Conservation (phyloP, 352 stramenopile species). For the Phytophthora nicotianae region DNA sequence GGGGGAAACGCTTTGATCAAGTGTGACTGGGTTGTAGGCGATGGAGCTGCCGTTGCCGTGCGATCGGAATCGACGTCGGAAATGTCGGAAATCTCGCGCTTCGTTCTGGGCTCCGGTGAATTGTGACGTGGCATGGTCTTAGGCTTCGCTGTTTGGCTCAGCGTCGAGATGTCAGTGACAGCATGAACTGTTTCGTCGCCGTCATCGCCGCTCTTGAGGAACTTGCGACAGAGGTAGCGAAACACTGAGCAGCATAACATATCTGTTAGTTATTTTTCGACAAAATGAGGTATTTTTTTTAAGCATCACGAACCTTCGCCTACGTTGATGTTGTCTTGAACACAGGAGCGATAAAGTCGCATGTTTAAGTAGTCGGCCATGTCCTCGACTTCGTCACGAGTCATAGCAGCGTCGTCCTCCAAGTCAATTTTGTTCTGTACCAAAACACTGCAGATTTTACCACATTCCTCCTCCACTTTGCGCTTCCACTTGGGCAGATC, state of each 20-base stretch:
- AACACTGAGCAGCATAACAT: constrained; percentile 41
- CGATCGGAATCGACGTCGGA: constrained; percentile 44
- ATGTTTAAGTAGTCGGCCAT: constrained; percentile 68
- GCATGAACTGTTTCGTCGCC: constrained; percentile 43
- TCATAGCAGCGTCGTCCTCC: constrained; percentile 64
- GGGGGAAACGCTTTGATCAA: constrained; percentile 14
- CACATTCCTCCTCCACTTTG: constrained; percentile 75
- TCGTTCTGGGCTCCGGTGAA: constrained; percentile 27
- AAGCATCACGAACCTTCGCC: constrained; percentile 47
- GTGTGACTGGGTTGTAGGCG: constrained; percentile 17
- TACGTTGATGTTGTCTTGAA: constrained; percentile 80
- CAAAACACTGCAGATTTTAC: constrained; percentile 64
- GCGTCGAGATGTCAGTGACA: constrained; percentile 58
- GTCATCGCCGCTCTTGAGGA: constrained; percentile 47
- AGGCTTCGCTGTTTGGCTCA: constrained; percentile 42
- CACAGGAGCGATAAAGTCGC: constrained; percentile 62
- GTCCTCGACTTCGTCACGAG: constrained; percentile 60
- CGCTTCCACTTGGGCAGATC: constrained; percentile 72
- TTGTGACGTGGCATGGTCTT: constrained; percentile 19
- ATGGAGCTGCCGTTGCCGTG: constrained; percentile 27
- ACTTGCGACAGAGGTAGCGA: constrained; percentile 58
- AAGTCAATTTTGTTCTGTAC: constrained; percentile 85
- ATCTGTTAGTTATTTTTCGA: not conserved
- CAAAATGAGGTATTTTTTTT: not conserved
- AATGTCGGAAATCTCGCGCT: constrained; percentile 44